Evolutionary conservation across 1,284 basidiomycete species (phyloP).

Genomic region (Ceratobasidium sp.): DNA sequence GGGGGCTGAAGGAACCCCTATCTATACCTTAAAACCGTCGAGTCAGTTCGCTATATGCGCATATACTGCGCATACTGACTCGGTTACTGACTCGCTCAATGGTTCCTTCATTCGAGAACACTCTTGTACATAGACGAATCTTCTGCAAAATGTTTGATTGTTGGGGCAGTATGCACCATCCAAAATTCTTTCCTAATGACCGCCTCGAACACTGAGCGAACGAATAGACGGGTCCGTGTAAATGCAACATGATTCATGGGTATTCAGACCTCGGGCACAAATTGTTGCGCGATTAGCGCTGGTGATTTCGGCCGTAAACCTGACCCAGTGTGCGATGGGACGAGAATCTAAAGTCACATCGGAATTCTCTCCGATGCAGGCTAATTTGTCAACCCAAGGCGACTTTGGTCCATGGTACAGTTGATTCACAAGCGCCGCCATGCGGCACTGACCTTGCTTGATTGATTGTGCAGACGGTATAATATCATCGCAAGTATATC

Average conservation of each 20-base stretch:
- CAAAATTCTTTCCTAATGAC: constrained; percentile 44
- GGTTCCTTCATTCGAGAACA: too few relatives aligned
- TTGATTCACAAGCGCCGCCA: too few relatives aligned
- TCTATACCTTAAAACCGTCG: too few relatives aligned
- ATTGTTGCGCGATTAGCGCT: constrained; percentile 48
- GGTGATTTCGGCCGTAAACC: constrained; percentile 53
- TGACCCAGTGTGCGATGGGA: background rate
- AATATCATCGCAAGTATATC: too few relatives aligned
- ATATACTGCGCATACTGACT: too few relatives aligned
- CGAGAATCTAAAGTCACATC: constrained; percentile 42
- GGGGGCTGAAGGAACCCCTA: too few relatives aligned
- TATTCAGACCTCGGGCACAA: constrained; percentile 61
- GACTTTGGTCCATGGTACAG: constrained; percentile 55
- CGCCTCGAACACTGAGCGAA: constrained; percentile 52
- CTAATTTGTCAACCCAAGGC: constrained; percentile 47
- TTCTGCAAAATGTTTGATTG: constrained; percentile 57
- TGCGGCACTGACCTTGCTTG: too few relatives aligned
- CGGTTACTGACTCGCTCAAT: too few relatives aligned
- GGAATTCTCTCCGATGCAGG: constrained; percentile 49
- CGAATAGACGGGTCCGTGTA: constrained; percentile 62
- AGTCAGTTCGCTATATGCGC: too few relatives aligned
- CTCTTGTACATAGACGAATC: too few relatives aligned
- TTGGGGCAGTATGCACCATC: constrained; percentile 57
- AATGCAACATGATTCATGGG: constrained; percentile 68
- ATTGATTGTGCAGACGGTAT: too few relatives aligned